Percentiles rank a stretch among this genome's conserved stretches.
Evolutionary conservation across 164 flowering plant genomes (phyloP).

Genomic region (Liquidambar formosana): DNA sequence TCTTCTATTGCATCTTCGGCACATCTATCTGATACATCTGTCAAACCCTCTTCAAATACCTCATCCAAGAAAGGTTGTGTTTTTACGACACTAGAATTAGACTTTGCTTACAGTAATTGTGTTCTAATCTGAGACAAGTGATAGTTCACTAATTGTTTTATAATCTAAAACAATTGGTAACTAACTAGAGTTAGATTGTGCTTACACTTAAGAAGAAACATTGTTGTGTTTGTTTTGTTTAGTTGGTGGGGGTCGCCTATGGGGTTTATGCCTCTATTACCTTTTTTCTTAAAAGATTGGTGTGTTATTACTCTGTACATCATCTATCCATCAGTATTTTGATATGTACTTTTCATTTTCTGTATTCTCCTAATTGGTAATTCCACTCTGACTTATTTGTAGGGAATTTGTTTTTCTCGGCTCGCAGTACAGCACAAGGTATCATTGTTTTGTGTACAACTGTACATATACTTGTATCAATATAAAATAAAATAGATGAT

Average conservation of each 20-base stretch:
- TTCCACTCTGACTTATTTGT: conserved; percentile 6
- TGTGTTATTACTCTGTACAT: no score
- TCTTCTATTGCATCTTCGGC: conserved; percentile 12
- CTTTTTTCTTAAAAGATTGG: no score
- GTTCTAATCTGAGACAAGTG: neutral
- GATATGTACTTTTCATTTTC: neutral
- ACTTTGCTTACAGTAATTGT: neutral
- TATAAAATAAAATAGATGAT: no score
- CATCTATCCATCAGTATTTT: no score
- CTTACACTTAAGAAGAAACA: no score
- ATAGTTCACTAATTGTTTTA: neutral
- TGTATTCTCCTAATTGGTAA: neutral
- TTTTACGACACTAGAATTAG: neutral
- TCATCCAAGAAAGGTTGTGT: conserved; percentile 37
- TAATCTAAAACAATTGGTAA: no score
- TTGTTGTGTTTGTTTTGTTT: no score
- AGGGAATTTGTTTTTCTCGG: conserved; percentile 36
- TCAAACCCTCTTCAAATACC: conserved; percentile 8
- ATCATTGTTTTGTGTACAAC: neutral
- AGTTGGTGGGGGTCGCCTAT: no score
- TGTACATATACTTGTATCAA: neutral
- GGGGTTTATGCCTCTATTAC: no score
- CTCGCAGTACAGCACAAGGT: conserved; percentile 30
- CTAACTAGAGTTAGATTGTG: no score
- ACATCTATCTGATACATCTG: conserved; percentile 1